Conservation (phyloP, 768 basidiomycete genomes). For the Termitomyces sp. region DNA sequence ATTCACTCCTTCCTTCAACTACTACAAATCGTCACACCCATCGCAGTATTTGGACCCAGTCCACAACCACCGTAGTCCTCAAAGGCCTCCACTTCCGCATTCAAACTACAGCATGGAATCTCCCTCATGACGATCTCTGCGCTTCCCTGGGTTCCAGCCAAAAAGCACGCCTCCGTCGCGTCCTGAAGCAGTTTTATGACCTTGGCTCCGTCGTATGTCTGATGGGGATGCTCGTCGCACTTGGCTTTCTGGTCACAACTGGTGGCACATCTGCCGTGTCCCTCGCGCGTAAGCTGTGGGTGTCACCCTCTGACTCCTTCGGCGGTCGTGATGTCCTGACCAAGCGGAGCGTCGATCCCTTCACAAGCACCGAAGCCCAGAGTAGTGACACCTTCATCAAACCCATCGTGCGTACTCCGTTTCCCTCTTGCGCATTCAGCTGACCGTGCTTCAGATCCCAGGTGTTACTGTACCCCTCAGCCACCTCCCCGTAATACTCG, state of each 20-base stretch:
- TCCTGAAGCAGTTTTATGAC: conserved; percentile 40
- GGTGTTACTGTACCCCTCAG: conserved; percentile 75
- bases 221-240: conserved; percentile 41
- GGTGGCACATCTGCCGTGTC: conserved; percentile 13
- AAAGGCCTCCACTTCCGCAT: conserved; percentile 32
- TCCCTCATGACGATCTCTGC: conserved; percentile 39
- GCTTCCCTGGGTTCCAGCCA: conserved; percentile 25
- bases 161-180: conserved; percentile 18
- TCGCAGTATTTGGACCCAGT: conserved; percentile 13
- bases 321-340: not conserved
- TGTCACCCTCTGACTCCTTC: not conserved
- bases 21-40: not conserved
- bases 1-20: conserved; percentile 10
- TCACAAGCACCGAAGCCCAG: not conserved
- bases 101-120: conserved; percentile 48
- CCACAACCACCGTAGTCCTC: conserved; percentile 19
- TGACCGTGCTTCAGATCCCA: conserved; percentile 52
- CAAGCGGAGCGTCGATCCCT: conserved; percentile 5
- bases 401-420: conserved; percentile 27
- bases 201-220: conserved; percentile 39
- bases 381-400: conserved; percentile 11
- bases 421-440: not conserved
- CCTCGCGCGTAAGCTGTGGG: conserved; percentile 3
- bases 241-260: conserved; percentile 37
- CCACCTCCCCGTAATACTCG: conserved; percentile 62